Conservation (phyloP, 2,329 filamentous ascomycete genomes). For the Penicillium sp. region DNA sequence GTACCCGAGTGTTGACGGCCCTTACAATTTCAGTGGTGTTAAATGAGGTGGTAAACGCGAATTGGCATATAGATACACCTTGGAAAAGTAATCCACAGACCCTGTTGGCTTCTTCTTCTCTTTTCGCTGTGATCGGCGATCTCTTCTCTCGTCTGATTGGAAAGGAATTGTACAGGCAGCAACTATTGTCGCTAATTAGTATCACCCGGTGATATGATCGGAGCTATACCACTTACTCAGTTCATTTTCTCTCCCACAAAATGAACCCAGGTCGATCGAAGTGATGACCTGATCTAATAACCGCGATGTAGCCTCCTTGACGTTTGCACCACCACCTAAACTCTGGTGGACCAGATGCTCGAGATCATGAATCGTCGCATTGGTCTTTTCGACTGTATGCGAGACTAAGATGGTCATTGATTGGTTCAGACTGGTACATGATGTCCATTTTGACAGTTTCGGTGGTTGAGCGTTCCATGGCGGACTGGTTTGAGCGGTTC, state of each 20-base stretch:
- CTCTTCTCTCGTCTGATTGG: slow-evolving; percentile 3
- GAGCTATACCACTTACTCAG: slow-evolving; percentile 15
- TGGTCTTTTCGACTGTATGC: slow-evolving; percentile 19
- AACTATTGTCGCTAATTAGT: slow-evolving; percentile 9
- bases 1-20: slow-evolving; percentile 10
- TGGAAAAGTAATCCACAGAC: slow-evolving; percentile 62
- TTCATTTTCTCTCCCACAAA: slow-evolving; percentile 45
- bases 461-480: not conserved
- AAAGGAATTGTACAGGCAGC: slow-evolving; percentile 13
- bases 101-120: slow-evolving; percentile 8
- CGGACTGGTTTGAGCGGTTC: not conserved
- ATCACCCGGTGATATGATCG: not conserved
- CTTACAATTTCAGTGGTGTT: slow-evolving; percentile 65
- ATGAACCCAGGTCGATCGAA: slow-evolving; percentile 64
- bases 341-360: slow-evolving; percentile 38
- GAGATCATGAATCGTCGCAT: slow-evolving; percentile 18
- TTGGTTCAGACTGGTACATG: slow-evolving; percentile 10
- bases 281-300: slow-evolving; percentile 69
- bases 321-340: slow-evolving; percentile 30
- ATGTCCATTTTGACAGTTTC: slow-evolving; percentile 11
- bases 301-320: slow-evolving; percentile 58
- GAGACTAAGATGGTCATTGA: slow-evolving; percentile 15
- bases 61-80: slow-evolving; percentile 76
- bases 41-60: slow-evolving; percentile 68
- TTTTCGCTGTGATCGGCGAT: not conserved